Evolutionary conservation across 768 basidiomycete genomes (phyloP).

Genomic region (Obba rivulosa): DNA sequence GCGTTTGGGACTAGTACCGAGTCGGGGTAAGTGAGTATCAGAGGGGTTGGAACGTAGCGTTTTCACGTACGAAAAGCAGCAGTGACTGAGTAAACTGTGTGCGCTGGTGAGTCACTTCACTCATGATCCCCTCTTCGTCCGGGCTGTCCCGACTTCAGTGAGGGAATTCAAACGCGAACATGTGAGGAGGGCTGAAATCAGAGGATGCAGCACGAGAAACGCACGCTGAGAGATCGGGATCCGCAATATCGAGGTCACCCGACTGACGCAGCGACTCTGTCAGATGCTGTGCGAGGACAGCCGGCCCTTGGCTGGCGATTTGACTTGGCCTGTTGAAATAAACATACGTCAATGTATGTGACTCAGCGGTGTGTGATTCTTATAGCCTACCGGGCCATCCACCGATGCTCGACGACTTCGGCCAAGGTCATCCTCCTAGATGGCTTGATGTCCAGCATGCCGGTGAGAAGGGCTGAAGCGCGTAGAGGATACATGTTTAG

Average conservation of each 20-base stretch:
- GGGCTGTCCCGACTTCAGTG: constrained; percentile 31
- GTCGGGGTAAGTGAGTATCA: neutral
- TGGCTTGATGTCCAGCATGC: constrained; percentile 71
- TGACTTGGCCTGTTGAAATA: constrained; percentile 60
- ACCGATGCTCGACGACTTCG: constrained; percentile 56
- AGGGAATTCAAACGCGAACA: neutral
- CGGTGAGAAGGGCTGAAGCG: constrained; percentile 62
- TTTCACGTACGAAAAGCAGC: constrained; percentile 68
- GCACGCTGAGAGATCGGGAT: constrained; percentile 45
- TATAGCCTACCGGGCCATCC: constrained; percentile 56
- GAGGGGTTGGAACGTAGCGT: neutral
- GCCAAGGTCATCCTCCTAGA: constrained; percentile 57
- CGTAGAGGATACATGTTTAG: neutral
- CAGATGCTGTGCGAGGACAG: constrained; percentile 62
- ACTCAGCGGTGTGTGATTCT: too few species aligned
- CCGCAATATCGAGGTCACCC: constrained; percentile 73
- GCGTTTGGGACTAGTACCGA: constrained; percentile 68
- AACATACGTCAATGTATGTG: too few species aligned
- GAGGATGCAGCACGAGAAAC: constrained; percentile 6
- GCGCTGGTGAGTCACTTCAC: constrained; percentile 39
- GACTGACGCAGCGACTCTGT: constrained; percentile 59
- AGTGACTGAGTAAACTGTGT: constrained; percentile 80
- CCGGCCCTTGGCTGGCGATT: constrained; percentile 44
- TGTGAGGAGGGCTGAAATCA: neutral
- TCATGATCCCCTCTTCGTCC: constrained; percentile 61